Conservation (phyloP, 352 stramenopile species). For the Phytophthora chlamydospora region DNA sequence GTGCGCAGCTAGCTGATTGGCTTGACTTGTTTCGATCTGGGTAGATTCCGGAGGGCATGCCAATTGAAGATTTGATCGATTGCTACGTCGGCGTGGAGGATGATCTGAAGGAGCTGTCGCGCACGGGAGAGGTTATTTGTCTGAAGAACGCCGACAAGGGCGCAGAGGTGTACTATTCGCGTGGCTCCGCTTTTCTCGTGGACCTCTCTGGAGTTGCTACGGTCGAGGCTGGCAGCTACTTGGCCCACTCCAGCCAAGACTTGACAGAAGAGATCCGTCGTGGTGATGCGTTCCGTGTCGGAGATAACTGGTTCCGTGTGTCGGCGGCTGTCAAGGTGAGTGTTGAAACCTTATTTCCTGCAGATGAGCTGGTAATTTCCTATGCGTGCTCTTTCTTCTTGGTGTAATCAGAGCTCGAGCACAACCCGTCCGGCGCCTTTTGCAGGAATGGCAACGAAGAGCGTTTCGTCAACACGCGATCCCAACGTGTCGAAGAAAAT, state of each 20-base stretch:
- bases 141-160: constrained; percentile 85
- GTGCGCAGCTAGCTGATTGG: constrained; percentile 4
- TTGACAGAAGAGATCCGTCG: constrained; percentile 73
- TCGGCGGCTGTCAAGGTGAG: constrained; percentile 71
- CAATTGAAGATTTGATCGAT: constrained; percentile 83
- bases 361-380: too few relatives aligned
- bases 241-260: constrained; percentile 69
- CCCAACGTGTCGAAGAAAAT: constrained; percentile 87
- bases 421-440: constrained; percentile 68
- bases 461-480: constrained; percentile 79
- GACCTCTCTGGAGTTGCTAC: constrained; percentile 75
- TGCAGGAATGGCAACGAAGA: constrained; percentile 75
- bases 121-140: constrained; percentile 82
- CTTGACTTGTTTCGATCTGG: constrained; percentile 1
- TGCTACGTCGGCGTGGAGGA: constrained; percentile 83
- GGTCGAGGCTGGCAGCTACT: constrained; percentile 76
- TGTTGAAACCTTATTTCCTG: background rate
- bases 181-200: constrained; percentile 68
- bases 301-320: constrained; percentile 84
- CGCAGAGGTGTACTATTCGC: constrained; percentile 81
- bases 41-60: constrained; percentile 84
- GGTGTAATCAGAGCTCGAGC: constrained; percentile 52
- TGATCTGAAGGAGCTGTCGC: constrained; percentile 75
- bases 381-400: background rate
- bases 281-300: constrained; percentile 73